Evolutionary conservation across 1,284 basidiomycete genomes (phyloP), one percentile per base, ranked within the genome.

Genomic region (Rhodotorula sp.): DNA sequence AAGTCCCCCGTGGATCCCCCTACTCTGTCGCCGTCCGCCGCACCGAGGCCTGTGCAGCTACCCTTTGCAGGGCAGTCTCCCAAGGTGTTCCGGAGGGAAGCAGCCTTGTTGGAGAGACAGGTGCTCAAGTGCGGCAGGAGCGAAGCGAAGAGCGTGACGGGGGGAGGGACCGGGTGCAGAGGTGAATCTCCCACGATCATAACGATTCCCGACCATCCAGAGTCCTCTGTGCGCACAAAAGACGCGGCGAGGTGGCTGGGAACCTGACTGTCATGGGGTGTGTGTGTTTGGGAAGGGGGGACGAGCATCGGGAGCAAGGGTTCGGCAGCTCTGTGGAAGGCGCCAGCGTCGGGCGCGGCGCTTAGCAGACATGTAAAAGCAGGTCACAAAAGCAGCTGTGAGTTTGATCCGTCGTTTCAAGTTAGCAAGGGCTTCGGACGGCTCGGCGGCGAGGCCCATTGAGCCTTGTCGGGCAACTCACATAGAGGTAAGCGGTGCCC

Each of bases 141-240:
- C 45, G 23, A 55, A 58, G 23, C 5, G 55, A 19, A 23, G 38
- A 62, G 55, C 57, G 61, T 49, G 34, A 31, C 31, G 19, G 49
- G 45, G 60, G 48, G 10, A 34, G 23, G 26, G 19, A 50, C 23
- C 50, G 52, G 50, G 54, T 14, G 54, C 54, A 48, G 16, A 56
- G 54, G 48, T 62, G 52, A 57, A 57, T 70, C 69, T 71, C 55
- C 69, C 69, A 67, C 66, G 66, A 67, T 60, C 66, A 66, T 71
- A 71, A 71, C 69, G 69, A 62, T 71, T 55, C 56, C 56, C 63
- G 66, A 15, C 62, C 62, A 61, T 64, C 64, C 50, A 52, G 52
- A 55, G 64, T 57, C 43, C 62, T 59, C 65, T 50, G 21, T 54
- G 31, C 56, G 28, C 48, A 31, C 48, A 28, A 15, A 34, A 16